A percentile compares a stretch with the other conserved stretches of the same genome.
phyloP scores from a whole-genome alignment of 2,329 filamentous ascomycete genomes.

The Hawksworthiomyces lignivorus region DNA sequence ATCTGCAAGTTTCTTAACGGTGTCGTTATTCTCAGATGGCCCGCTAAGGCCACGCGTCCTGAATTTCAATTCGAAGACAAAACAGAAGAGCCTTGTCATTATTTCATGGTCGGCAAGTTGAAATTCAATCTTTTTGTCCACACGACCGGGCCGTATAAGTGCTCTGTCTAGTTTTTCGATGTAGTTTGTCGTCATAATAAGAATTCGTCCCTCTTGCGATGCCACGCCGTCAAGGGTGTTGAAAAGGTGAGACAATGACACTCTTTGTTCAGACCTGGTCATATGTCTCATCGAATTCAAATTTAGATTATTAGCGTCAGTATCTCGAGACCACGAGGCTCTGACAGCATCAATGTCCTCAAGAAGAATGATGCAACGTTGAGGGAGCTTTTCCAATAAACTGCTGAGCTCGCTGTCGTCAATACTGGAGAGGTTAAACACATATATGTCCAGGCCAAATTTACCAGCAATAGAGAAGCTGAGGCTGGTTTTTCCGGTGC shows the following conservation, averaged over 20 bases:
- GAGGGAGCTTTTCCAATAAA: constrained; percentile 55
- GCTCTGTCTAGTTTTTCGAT: constrained; percentile 66
- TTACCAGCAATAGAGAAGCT: constrained; percentile 58
- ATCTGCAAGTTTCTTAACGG: too few relatives aligned
- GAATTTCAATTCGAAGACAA: too few relatives aligned
- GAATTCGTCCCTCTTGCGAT: constrained; percentile 67
- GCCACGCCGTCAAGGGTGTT: constrained; percentile 81
- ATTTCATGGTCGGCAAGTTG: not conserved
- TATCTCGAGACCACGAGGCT: not conserved
- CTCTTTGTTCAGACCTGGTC: too few relatives aligned
- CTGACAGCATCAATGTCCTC: constrained; percentile 65
- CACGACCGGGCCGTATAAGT: constrained; percentile 63
- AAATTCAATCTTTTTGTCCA: constrained; percentile 55
- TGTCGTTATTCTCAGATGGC: too few relatives aligned
- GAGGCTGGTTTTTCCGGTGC: constrained; percentile 65
- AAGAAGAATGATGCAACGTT: constrained; percentile 56
- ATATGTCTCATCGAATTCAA: too few relatives aligned
- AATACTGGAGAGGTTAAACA: constrained; percentile 46
- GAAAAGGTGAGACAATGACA: constrained; percentile 62
- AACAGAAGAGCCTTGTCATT: too few relatives aligned
- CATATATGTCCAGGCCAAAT: constrained; percentile 60
- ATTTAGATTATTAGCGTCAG: too few relatives aligned
- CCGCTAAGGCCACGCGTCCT: too few relatives aligned
- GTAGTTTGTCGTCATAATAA: constrained; percentile 78
- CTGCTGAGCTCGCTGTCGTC: constrained; percentile 53